Conservation (phyloP, 2,329 filamentous ascomycete species). For the Pseudophaeomoniella oleicola region DNA sequence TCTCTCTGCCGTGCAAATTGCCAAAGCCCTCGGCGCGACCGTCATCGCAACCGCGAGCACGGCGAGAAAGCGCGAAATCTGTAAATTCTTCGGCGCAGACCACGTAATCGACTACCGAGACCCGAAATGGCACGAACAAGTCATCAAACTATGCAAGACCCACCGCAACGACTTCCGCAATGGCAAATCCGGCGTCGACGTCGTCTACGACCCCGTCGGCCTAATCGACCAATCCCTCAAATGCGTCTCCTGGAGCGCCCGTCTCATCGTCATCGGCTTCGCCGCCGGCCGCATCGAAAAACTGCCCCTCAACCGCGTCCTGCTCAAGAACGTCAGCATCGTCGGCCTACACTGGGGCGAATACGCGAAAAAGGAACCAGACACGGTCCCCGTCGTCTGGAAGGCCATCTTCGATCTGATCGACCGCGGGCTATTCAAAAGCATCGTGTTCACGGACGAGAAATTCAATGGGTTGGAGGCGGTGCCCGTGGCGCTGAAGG, state of each 20-base stretch:
- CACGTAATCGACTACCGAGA: conserved; percentile 65
- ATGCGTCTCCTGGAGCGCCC: conserved; percentile 85
- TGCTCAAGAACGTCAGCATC: conserved; percentile 84
- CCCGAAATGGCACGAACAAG: conserved; percentile 46
- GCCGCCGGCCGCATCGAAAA: conserved; percentile 79
- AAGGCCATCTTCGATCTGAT: conserved; percentile 67
- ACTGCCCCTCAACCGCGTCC: conserved; percentile 78
- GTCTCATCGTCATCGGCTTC: conserved; percentile 79
- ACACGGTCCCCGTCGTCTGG: conserved; percentile 63
- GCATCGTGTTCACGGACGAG: conserved; percentile 69
- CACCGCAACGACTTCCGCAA: conserved; percentile 51
- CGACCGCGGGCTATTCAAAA: conserved; percentile 59
- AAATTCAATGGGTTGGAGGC: conserved; percentile 71
- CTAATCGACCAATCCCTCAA: conserved; percentile 78
- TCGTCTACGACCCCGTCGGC: conserved; percentile 90
- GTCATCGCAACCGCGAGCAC: conserved; percentile 89
- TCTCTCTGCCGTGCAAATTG: conserved; percentile 80
- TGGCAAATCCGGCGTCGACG: conserved; percentile 58
- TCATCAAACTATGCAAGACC: conserved; percentile 49
- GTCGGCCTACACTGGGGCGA: conserved; percentile 88
- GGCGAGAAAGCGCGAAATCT: conserved; percentile 64
- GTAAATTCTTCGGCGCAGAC: conserved; percentile 69
- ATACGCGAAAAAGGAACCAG: conserved; percentile 59
- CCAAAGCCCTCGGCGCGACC: conserved; percentile 78
- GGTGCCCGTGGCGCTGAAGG: conserved; percentile 60